A percentile compares a stretch with the other conserved stretches of the same genome.
Conservation (phyloP, 2,329 filamentous ascomycete genomes). For the Alternaria sp. region DNA sequence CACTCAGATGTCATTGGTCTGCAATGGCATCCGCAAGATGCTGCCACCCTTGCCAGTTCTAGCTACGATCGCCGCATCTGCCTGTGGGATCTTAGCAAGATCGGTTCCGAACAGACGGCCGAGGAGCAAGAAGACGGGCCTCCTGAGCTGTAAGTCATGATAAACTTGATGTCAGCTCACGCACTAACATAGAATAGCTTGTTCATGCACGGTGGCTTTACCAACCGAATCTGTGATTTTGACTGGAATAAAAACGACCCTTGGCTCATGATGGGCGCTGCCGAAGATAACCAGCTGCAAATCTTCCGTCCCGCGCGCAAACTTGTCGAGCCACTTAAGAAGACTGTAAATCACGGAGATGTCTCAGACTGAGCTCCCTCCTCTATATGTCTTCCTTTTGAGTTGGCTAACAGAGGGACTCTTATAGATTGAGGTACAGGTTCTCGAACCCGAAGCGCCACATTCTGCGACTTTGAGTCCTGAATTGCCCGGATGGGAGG, state of each 20-base stretch:
- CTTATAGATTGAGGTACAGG: neutral
- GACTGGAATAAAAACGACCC: conserved; percentile 97
- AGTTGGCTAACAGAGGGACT: conserved; percentile 6
- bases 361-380: conserved; percentile 47
- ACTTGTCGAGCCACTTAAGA: conserved; percentile 48
- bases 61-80: conserved; percentile 93
- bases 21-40: conserved; percentile 92
- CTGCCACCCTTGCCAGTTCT: conserved; percentile 85
- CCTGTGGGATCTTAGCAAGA: conserved; percentile 93
- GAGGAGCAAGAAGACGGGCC: conserved; percentile 96
- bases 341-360: conserved; percentile 50
- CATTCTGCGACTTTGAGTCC: neutral
- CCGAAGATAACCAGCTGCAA: conserved; percentile 95
- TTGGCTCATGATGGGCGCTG: conserved; percentile 94
- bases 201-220: conserved; percentile 99
- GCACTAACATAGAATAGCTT: conserved; percentile 62
- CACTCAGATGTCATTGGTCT: conserved; percentile 89
- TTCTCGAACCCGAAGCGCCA: neutral
- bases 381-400: conserved; percentile 1
- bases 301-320: conserved; percentile 66
- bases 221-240: conserved; percentile 95
- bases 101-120: conserved; percentile 92
- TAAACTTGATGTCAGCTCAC: neutral
- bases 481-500: neutral
- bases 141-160: conserved; percentile 79